Base-by-base conservation (phyloP, 805 yeast genomes). In the Kuraishia molischiana region DNA sequence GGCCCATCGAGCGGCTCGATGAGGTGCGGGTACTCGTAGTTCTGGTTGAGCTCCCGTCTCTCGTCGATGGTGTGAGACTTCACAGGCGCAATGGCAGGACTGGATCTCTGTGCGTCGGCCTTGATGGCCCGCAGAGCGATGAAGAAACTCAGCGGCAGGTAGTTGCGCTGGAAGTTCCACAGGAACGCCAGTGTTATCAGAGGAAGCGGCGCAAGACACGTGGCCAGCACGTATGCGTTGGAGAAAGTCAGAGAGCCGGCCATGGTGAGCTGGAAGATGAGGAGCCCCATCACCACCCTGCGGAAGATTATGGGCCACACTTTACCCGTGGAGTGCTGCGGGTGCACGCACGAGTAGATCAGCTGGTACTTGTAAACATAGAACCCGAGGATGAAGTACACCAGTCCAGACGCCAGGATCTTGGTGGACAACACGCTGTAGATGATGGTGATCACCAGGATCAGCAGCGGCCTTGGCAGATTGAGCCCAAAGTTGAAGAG, bases 291-390 rank as follows among this genome's bases (percentile, higher is more conserved):
- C 39, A 84, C 75, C 1, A 89, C 76, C 46, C 98, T 69, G 48
- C 95, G 69, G 51, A 84, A 82, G 2, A 90, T 79, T 35, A 87
- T 64, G 0, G 96, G 95, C 97, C 97, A 90, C 1, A 90, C 94
- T 53, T 83, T 84, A 1, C 97, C 98, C 0, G 96, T 92, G 0
- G 96, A 87, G 59, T 92, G 97, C 29, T 94, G 96, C 8, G 95
- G 89, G 56, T 92, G 97, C 24, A 86, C 87, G 64, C 92, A 81
- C 0, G 95, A 82, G 55, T 85, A 90, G 45, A 92, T 64, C 42
- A 90, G 65, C 58, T 87, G 96, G 56, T 89, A 90, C 59, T 90
- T 90, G 69, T 79, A 86, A 6, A 89, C 95, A 54, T 78, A 80
- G 56, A 77, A 90, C 0, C 97, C 97, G 39, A 86, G 61, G 13